Evolutionary conservation across 1,139 yeast species (phyloP), one percentile per base, ranked within the genome.

Genomic region (Kluyveromyces sp.): DNA sequence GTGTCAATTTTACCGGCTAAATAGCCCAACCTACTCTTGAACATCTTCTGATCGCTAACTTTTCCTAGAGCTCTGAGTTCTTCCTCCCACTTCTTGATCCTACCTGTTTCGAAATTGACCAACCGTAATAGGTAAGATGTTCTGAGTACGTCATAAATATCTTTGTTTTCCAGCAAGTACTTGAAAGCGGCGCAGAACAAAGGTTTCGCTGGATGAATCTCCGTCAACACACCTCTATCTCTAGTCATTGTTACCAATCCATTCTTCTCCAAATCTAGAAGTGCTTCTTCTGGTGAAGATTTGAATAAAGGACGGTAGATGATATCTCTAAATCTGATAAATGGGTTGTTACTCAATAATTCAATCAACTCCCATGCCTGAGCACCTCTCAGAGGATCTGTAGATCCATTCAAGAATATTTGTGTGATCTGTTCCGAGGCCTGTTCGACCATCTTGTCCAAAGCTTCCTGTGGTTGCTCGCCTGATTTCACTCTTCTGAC

Each of bases 321-420:
- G 39, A 84, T 65, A 11, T 80, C 80, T 34, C 70, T 69, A 55
- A 70, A 83, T 1, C 66, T 54, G 2, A 83, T 65, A 3, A 57
- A 52, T 1, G 74, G 77, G 0, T 65, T 58, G 4, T 65, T 59
- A 1, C 88, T 75, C 38, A 92, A 69, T 36, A 73, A 52, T 55
- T 83, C 83, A 57, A 92, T 78, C 16, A 92, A 61, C 19, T 74
- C 76, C 98, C 98, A 92, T 0, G 88, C 94, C 57, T 92, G 96
- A 1, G 94, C 85, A 4, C 82, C 69, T 36, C 76, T 75, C 75
- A 94, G 80, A 15, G 76, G 76, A 20, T 67, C 68, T 26, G 66
- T 58, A 9, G 71, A 71, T 44, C 70, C 74, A 50, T 68, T 71
- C 46, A 87, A 66, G 64, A 82, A 88, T 57, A 85, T 80, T 41